A percentile compares a stretch with the other conserved stretches of the same genome.
phyloP scores from a whole-genome alignment of 345 rosid species.

The Citrus reticulata region DNA sequence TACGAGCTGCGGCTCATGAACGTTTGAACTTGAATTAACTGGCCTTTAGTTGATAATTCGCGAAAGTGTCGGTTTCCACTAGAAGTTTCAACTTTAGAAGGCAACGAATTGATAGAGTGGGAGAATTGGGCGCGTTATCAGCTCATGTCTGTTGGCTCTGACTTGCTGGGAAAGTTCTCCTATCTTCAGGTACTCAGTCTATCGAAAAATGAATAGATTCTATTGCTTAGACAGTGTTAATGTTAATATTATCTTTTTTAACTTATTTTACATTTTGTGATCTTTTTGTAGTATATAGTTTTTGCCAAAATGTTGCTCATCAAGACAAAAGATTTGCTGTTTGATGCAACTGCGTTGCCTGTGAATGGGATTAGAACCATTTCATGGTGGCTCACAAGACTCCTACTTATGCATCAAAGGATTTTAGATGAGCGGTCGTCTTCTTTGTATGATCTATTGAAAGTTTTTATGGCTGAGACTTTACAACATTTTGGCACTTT shows the following conservation, averaged over 20 bases:
- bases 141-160: conserved; percentile 77
- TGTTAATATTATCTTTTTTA: not conserved
- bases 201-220: too few relatives aligned
- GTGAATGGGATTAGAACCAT: conserved; percentile 53
- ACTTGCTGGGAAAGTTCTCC: conserved; percentile 76
- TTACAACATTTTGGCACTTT: too few relatives aligned
- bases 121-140: conserved; percentile 87
- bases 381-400: conserved; percentile 87
- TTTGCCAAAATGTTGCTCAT: conserved; percentile 70
- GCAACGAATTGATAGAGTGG: conserved; percentile 44
- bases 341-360: conserved; percentile 39
- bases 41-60: conserved; percentile 47
- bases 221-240: not conserved
- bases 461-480: too few relatives aligned
- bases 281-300: conserved; percentile 54
- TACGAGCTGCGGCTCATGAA: not conserved
- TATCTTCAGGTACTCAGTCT: conserved; percentile 62
- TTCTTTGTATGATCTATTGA: too few relatives aligned
- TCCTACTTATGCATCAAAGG: conserved; percentile 71
- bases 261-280: not conserved
- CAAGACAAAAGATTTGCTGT: conserved; percentile 68
- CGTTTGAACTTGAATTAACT: conserved; percentile 8
- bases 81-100: conserved; percentile 27
- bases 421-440: conserved; percentile 67
- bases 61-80: conserved; percentile 44